These are phyloP conservation scores for Penicillium decumbens DNA, from an alignment of 2,329 filamentous ascomycete genomes.

Conservation along the genomic window DNA sequence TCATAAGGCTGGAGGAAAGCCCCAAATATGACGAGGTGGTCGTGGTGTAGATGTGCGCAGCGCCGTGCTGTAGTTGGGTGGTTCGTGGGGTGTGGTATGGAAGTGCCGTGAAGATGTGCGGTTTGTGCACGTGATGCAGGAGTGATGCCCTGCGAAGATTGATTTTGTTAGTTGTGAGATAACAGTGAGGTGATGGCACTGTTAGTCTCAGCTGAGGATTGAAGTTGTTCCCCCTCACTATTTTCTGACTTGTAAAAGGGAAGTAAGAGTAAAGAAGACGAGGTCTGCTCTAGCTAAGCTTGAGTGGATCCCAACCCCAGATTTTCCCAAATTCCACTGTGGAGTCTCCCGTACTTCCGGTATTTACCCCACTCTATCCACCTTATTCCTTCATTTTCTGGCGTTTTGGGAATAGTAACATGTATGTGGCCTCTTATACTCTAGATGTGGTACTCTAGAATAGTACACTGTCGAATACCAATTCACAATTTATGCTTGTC, in stretches of 20 bases:
- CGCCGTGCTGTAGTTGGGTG: no score
- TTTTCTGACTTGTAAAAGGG: not conserved
- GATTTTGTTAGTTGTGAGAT: not conserved
- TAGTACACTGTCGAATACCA: not conserved
- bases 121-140: not conserved
- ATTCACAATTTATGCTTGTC: constrained; percentile 1
- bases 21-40: not conserved
- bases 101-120: not conserved
- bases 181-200: not conserved
- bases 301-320: not conserved
- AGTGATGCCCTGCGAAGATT: not conserved
- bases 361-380: not conserved
- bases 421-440: not conserved
- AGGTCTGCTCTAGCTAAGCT: not conserved
- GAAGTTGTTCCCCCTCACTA: not conserved
- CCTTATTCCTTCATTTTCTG: not conserved
- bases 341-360: not conserved
- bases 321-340: not conserved
- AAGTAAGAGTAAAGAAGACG: not conserved
- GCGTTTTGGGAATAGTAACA: not conserved
- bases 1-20: not conserved
- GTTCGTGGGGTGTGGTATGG: not conserved
- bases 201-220: not conserved
- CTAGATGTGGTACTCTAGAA: not conserved
- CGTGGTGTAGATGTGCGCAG: no score